These are phyloP conservation scores for Penicillium sp. DNA, from an alignment of 2,329 filamentous ascomycete genomes.

Conservation along the genomic window DNA sequence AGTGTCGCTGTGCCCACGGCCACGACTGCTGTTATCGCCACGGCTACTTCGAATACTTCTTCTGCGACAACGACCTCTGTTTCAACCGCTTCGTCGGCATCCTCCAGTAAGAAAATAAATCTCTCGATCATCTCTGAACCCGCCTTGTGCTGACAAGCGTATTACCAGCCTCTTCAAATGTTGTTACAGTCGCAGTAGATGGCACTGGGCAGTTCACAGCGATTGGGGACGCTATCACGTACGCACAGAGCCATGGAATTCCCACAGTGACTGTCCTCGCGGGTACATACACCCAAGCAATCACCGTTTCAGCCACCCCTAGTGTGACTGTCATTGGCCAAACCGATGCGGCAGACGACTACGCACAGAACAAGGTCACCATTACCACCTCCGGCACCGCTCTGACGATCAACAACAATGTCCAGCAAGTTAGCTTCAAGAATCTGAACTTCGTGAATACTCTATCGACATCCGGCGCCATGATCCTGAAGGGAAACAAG, in stretches of 20 bases:
- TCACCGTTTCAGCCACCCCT: conserved; percentile 43
- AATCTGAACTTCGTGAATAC: conserved; percentile 42
- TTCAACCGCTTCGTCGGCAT: not conserved
- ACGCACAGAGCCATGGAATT: conserved; percentile 44
- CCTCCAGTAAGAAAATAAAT: not conserved
- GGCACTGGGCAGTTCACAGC: conserved; percentile 49
- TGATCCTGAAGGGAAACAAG: conserved; percentile 40
- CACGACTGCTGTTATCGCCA: not conserved
- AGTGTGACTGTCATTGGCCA: conserved; percentile 47
- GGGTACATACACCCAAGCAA: conserved; percentile 49
- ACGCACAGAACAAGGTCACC: conserved; percentile 42
- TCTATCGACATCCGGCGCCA: conserved; percentile 20
- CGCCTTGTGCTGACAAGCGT: not conserved
- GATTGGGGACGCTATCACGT: conserved; percentile 47
- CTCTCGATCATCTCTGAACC: not conserved
- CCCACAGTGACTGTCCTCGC: conserved; percentile 48
- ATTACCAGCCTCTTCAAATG: conserved; percentile 17
- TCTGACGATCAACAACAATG: conserved; percentile 33
- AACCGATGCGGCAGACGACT: conserved; percentile 30
- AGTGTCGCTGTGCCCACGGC: not conserved
- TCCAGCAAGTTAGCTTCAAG: conserved; percentile 36
- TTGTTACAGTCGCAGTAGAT: conserved; percentile 48
- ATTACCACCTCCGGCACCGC: conserved; percentile 29
- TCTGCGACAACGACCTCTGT: not conserved
- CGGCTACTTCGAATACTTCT: not conserved